Evolutionary conservation across 169 alveolate genomes (phyloP), one percentile per base, ranked within the genome.

Genomic region (Eimeria nieschulzi): DNA sequence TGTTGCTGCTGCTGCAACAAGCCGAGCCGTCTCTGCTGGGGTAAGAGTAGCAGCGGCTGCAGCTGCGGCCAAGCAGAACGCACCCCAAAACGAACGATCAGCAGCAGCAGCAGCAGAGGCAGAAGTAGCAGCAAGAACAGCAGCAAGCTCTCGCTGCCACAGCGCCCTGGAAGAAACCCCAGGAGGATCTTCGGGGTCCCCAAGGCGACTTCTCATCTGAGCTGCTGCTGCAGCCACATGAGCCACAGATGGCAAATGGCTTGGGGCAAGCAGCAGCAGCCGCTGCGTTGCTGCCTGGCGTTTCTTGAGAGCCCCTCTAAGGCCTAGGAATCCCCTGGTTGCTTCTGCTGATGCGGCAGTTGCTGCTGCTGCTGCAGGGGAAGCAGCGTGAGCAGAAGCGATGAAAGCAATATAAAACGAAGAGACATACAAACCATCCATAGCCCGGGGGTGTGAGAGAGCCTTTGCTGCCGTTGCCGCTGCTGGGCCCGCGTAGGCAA

Each of bases 71-170:
- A 33, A 39, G 21, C 78, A 51, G 19, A 82, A 61, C 46, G 90
- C 90, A n/a, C 71, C 19, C 90, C 90, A 82, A 61, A 82, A 82
- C 51, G 90, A 73, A 5, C 90, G 68, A 9, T 82, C 90, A 82
- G 90, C 90, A 61, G 61, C 46, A 61, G 90, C 90, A 82, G 90
- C 78, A 61, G 90, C 90, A 63, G 78, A 73, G 39, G 75, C 90
- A 61, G 90, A 39, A 39, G 90, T 63, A 63, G 25, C 33, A 12
- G 64, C 9, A 15, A 82, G 75, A 7, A 82, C 78, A 33, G 78
- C 55, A 25, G 78, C 64, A 9, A 82, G 78, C 78, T 82, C 90
- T 51, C 33, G 64, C 54, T 71, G 76, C 90, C 90, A 82, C 90
- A 82, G 64, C 23, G 90, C 9, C 59, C 63, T 54, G n/a, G 39